phyloP scores from a whole-genome alignment of 2,329 filamentous ascomycete species.

The Talaromyces sp. region DNA sequence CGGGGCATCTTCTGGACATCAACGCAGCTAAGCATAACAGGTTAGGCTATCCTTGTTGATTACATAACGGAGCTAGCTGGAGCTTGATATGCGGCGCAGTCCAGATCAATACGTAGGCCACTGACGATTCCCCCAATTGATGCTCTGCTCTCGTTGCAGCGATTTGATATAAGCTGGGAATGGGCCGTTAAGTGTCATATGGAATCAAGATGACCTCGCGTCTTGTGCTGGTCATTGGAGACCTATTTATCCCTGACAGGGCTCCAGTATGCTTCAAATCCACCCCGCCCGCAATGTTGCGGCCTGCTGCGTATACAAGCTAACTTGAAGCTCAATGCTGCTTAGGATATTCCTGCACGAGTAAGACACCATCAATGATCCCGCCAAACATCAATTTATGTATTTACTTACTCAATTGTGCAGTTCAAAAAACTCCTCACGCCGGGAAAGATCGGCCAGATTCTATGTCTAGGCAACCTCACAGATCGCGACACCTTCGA shows the following conservation, averaged over 20 bases:
- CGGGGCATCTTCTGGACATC: not conserved
- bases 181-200: constrained; percentile 28
- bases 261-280: constrained; percentile 60
- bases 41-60: not conserved
- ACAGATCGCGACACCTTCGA: constrained; percentile 78
- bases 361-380: constrained; percentile 44
- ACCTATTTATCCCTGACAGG: constrained; percentile 89
- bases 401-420: not conserved
- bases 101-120: not conserved
- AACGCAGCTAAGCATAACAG: not conserved
- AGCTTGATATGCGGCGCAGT: not conserved
- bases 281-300: constrained; percentile 14
- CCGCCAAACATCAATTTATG: not conserved
- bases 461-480: constrained; percentile 74
- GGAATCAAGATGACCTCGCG: constrained; percentile 66
- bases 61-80: constrained; percentile 5
- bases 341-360: constrained; percentile 78
- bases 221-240: constrained; percentile 85
- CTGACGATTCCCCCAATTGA: not conserved
- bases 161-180: constrained; percentile 21
- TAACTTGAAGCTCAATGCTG: constrained; percentile 15
- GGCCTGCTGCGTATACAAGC: constrained; percentile 12
- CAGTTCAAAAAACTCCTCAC: constrained; percentile 84
- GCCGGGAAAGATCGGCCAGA: constrained; percentile 78
- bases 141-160: not conserved